Conservation (phyloP, 75 land plant genomes). For the Picea sitchensis region DNA sequence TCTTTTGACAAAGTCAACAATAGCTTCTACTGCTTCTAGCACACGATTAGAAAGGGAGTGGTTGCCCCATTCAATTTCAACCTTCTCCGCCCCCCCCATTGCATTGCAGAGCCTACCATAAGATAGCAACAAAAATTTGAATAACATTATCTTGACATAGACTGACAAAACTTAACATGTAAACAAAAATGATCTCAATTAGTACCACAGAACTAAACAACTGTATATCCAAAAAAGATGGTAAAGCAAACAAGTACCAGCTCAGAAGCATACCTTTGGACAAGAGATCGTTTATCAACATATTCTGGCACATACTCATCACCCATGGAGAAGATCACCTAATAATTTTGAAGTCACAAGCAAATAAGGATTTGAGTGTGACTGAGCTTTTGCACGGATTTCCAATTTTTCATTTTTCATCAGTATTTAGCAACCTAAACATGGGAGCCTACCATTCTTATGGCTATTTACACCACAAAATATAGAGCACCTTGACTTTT, state of each 20-base stretch:
- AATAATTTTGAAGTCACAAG: slow-evolving; percentile 5
- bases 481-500: neutral
- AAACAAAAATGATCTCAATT: neutral
- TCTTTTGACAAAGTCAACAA: slow-evolving; percentile 76
- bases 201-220: too few relatives aligned
- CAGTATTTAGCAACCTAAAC: neutral
- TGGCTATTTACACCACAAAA: neutral
- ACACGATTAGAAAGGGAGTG: slow-evolving; percentile 94
- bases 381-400: neutral
- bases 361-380: neutral
- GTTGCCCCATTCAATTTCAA: slow-evolving; percentile 90
- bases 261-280: slow-evolving; percentile 54
- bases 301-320: slow-evolving; percentile 98
- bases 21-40: slow-evolving; percentile 80
- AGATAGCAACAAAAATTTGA: neutral
- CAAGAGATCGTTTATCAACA: slow-evolving; percentile 86
- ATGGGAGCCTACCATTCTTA: neutral
- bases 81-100: slow-evolving; percentile 97
- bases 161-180: neutral
- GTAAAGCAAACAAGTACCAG: neutral
- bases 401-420: neutral
- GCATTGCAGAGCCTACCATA: slow-evolving; percentile 84
- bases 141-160: neutral
- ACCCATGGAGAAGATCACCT: slow-evolving; percentile 98
- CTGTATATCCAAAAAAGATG: neutral